Evolutionary conservation across 1,139 yeast genomes (phyloP), one percentile per base, ranked within the genome.

Genomic region (Debaryomyces sp.): DNA sequence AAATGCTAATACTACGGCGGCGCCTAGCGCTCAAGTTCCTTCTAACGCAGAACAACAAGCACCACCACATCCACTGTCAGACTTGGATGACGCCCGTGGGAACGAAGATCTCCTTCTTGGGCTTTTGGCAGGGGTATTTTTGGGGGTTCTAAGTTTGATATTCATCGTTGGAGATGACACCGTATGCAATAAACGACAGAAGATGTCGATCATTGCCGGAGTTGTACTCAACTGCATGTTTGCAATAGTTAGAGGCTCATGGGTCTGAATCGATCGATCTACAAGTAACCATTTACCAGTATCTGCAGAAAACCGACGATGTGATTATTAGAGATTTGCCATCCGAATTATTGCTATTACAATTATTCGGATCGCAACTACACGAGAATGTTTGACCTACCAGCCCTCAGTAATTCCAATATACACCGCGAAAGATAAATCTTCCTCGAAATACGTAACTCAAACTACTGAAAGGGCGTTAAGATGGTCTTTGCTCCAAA

Each of bases 31-130:
- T 3, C 48, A 42, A 23, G 49, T 32, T 45, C 43, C 29, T 35
- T 26, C 52, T 6, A 32, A 30, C 18, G 41, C 46, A 5, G 45
- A 44, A 12, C 48, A 44, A 18, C 48, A 55, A 13, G 58, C 55
- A 39, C 53, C 55, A 5, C 66, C 70, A 5, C 61, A 57, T 35
- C 61, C 67, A 7, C 60, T 58, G 17, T 53, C 55, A 8, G 78
- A 73, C 43, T 51, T 65, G 36, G 77, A 64, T 46, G 80, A 64
- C 56, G 50, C 58, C 24, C 67, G 66, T 43, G 75, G 77, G 29
- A 85, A 84, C 57, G 80, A 75, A 49, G 89, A 85, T 56, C 63
- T 86, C 40, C 64, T 87, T n/a, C 52, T 85, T 23, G 92, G 92
- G 4, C 74, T 86, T 6, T 61, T 80, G 15, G 63, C 85, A 6